These are phyloP conservation scores for Colletotrichum spaethianum DNA, from an alignment of 2,329 filamentous ascomycete species.

Conservation along the genomic window DNA sequence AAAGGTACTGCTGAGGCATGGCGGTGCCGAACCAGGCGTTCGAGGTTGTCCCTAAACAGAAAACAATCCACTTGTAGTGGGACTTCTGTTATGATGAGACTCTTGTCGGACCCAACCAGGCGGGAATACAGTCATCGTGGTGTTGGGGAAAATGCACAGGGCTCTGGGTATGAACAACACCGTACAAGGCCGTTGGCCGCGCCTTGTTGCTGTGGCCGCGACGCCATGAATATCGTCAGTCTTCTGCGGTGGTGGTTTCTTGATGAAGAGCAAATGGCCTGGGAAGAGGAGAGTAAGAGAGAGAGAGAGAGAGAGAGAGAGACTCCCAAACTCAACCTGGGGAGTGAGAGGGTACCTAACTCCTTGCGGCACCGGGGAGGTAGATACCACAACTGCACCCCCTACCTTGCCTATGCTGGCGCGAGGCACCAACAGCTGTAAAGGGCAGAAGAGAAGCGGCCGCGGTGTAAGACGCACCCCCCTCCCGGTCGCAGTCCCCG, in stretches of 20 bases:
- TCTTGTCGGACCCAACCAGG: not conserved
- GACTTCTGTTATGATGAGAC: constrained; percentile 4
- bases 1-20: constrained; percentile 12
- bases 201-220: not conserved
- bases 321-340: not conserved
- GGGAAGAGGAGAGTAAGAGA: no score
- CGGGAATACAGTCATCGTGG: not conserved
- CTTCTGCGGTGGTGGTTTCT: not conserved
- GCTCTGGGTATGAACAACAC: not conserved
- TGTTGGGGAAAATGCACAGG: not conserved
- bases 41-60: not conserved
- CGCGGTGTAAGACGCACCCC: not conserved
- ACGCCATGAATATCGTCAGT: not conserved
- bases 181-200: not conserved
- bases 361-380: not conserved
- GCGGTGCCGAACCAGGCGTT: not conserved
- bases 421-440: not conserved
- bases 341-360: constrained; percentile 12
- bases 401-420: not conserved
- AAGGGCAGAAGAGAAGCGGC: not conserved
- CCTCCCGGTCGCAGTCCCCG: constrained; percentile 3
- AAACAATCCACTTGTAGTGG: constrained; percentile 5
- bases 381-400: not conserved
- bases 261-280: constrained; percentile 8
- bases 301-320: not conserved